Base-by-base conservation (phyloP, 345 rosid species). In the Mallotus nudiflorus region DNA sequence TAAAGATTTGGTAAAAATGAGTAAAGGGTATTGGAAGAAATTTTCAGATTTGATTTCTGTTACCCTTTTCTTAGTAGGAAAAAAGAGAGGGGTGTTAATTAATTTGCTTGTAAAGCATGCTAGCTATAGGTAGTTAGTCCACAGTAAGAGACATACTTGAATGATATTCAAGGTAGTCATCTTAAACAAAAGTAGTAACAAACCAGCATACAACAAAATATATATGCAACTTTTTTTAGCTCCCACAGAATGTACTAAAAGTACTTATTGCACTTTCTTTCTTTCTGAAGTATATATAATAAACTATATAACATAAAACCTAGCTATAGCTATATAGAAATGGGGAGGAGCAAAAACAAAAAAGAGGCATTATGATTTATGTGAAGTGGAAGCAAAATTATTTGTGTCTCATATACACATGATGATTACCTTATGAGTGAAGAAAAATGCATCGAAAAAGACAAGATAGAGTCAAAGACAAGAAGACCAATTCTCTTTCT, bases 371-470 rank as follows among this genome's bases (percentile, higher is more conserved):
- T 72, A 84, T 45, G 40, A 46, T 13, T 64, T 15, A 64, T 88
- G 92, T 92, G 90, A 85, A 82, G 82, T 83, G 87, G 96, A 90
- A 90, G 89, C 89, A 86, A 82, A 77, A 67, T 46, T 33, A 73
- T 69, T 31, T 37, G 39, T 48, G 77, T 74, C 79, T 72, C 74
- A 57, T 51, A 70, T 27, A 58, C 49, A 72, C 61, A 79, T 67
- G 69, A 86, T 86, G 80, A 82, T 81, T 83, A 84, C 86, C 96
- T 86, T 89, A 87, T 81, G 93, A 88, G 91, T 83, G 91, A 87
- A 84, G 94, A 83, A 88, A 84, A 89, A 86, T 86, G 89, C 69
- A 92, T 71, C 77, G 82, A 83, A 81, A 87, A 87, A 84, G 90
- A 89, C 90, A 73, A 78, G 81, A 77, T 83, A 74, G 95, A 89